Evolutionary conservation across 495 filamentous ascomycete species (phyloP), one percentile per base, ranked within the genome.

Genomic region (Daldinia loculata): DNA sequence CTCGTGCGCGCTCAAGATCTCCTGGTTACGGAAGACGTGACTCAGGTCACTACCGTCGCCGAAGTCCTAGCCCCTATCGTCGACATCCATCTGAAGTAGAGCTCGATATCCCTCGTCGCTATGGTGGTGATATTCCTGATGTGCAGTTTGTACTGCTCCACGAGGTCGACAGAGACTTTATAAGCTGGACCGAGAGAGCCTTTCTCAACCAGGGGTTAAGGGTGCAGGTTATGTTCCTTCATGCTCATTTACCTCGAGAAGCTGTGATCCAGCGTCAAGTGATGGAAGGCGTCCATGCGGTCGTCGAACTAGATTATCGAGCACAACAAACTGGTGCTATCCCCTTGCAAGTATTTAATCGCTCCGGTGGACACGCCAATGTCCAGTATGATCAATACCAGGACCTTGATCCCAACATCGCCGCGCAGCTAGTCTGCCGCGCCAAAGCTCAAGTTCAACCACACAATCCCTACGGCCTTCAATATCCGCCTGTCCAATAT

Each of bases 131-230:
- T 66, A 89, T 98, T 22, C 95, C 95, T 4, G 95, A 98, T 72
- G 92, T 98, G 27, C 95, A 97, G 73, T 85, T 98, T 27, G 83
- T 99, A 2, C 86, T 97, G 1, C 79, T 93, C 14, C 90, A 95
- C 69, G 89, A 94, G 74, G 83, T 97, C 12, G 90, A 93, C 41
- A 85, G 91, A 43, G 89, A 91, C 55, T 98, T 96, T 74, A 88
- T 97, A 45, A 81, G 81, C 62, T 97, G 92, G 84, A 89, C 96
- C 17, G 91, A 97, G 74, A 84, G 87, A 45, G 84, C 89, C 3
- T 95, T 99, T 75, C 83, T 83, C 50, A 84, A 85, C 52, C 87
- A 89, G 56, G 89, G 89, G 11, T 78, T 99, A 38, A 90, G 85
- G 56, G 89, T 89, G 8, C 91, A 95, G 72, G 87, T 93, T 12